A percentile compares a stretch with the other conserved stretches of the same genome.
These are phyloP conservation scores for Tylopilus subfusipes DNA, from an alignment of 768 basidiomycete species.

Conservation along the genomic window DNA sequence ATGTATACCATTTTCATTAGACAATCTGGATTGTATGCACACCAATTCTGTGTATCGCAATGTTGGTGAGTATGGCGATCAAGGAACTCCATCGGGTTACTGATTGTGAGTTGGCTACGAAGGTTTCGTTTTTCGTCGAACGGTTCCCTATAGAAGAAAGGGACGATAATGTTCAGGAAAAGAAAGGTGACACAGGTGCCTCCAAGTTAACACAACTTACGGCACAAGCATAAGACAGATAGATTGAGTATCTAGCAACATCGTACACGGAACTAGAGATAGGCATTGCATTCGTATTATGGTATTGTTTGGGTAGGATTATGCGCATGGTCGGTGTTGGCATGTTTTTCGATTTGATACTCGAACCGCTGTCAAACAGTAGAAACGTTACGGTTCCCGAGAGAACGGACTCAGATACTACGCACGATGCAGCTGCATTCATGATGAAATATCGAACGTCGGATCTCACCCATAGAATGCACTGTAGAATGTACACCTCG, in stretches of 20 bases:
- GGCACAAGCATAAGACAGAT: conserved; percentile 17
- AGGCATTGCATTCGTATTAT: not conserved
- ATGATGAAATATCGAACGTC: conserved; percentile 1
- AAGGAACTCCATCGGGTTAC: not conserved
- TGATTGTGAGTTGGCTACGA: conserved; percentile 7
- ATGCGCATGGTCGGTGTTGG: not conserved
- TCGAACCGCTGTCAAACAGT: not conserved
- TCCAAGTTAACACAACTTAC: conserved; percentile 4
- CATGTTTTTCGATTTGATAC: not conserved
- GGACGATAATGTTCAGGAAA: conserved; percentile 20
- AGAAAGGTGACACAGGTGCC: conserved; percentile 7
- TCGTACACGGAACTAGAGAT: conserved; percentile 17
- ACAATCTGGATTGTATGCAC: conserved; percentile 72
- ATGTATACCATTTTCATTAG: conserved; percentile 35
- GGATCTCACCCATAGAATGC: conserved; percentile 12
- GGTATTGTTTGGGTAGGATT: conserved; percentile 2
- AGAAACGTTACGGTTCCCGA: not conserved
- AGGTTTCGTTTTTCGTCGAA: conserved; percentile 32
- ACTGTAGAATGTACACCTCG: conserved; percentile 6
- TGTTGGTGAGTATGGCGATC: conserved; percentile 44
- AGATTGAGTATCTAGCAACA: conserved; percentile 13
- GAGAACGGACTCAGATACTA: not conserved
- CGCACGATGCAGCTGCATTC: not conserved
- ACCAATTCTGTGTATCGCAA: conserved; percentile 63
- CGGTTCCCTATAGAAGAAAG: conserved; percentile 22